Evolutionary conservation across 768 basidiomycete genomes (phyloP).

Genomic region (Lactarius sp.): DNA sequence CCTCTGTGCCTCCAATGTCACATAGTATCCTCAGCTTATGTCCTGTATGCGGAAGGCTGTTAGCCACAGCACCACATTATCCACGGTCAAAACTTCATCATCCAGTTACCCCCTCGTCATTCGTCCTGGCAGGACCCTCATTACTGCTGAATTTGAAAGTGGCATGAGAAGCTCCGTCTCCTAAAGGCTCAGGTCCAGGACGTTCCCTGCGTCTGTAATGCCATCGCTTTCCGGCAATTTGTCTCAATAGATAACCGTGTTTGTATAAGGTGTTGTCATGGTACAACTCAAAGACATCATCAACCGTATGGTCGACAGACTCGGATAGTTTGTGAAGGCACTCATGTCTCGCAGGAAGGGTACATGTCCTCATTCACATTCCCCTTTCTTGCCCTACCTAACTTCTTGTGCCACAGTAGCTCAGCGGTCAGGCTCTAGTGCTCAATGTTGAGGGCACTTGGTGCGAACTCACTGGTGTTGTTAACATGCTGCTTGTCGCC

Average conservation of each 20-base stretch:
- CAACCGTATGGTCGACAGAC: conserved; percentile 48
- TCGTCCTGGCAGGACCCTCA: conserved; percentile 44
- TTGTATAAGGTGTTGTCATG: conserved; percentile 48
- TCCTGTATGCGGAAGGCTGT: conserved; percentile 21
- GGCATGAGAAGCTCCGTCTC: conserved; percentile 65
- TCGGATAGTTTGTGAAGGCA: conserved; percentile 82
- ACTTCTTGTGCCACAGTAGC: conserved; percentile 38
- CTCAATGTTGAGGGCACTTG: conserved; percentile 85
- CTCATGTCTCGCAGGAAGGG: conserved; percentile 69
- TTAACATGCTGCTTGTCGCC: conserved; percentile 63
- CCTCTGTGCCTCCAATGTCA: conserved; percentile 22
- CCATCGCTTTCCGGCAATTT: conserved; percentile 45
- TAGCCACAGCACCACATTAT: conserved; percentile 15
- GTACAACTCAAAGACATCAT: conserved; percentile 47
- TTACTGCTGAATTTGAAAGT: conserved; percentile 46
- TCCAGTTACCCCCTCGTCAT: conserved; percentile 28
- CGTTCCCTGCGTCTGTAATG: conserved; percentile 48
- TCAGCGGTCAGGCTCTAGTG: conserved; percentile 80
- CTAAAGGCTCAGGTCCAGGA: conserved; percentile 77
- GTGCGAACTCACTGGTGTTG: conserved; percentile 73
- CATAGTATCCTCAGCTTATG: conserved; percentile 17
- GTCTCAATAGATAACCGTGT: conserved; percentile 47
- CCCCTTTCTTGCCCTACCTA: conserved; percentile 1
- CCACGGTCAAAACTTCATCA: conserved; percentile 6
- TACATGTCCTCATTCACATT: conserved; percentile 29